Evolutionary conservation across 2,329 filamentous ascomycete species (phyloP).

Genomic region (Fusarium transvaalense): DNA sequence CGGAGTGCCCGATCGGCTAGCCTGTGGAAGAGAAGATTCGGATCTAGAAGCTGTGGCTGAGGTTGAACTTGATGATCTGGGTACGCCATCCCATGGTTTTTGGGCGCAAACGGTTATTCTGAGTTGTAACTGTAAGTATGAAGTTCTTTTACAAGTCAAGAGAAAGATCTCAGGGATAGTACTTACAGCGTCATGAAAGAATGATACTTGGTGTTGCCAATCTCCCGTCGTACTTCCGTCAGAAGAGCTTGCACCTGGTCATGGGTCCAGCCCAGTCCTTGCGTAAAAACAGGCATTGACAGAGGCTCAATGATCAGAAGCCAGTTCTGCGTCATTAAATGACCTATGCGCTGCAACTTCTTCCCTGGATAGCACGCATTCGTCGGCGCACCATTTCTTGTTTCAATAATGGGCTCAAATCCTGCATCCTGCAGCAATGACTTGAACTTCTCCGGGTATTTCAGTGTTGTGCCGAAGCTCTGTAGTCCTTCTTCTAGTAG

Average conservation of each 20-base stretch:
- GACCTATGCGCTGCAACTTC: slow-evolving; percentile 41
- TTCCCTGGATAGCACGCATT: slow-evolving; percentile 46
- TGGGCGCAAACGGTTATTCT: slow-evolving; percentile 40
- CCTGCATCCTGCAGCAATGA: slow-evolving; percentile 31
- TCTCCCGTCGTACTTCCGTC: slow-evolving; percentile 36
- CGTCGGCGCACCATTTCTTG: slow-evolving; percentile 41
- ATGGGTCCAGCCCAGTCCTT: slow-evolving; percentile 37
- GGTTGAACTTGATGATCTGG: slow-evolving; percentile 22
- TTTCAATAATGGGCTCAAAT: slow-evolving; percentile 41
- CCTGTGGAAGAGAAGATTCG: slow-evolving; percentile 20
- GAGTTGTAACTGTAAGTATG: slow-evolving; percentile 4
- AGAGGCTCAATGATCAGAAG: slow-evolving; percentile 40
- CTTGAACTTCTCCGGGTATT: slow-evolving; percentile 35
- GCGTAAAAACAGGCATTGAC: slow-evolving; percentile 41
- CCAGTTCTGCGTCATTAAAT: slow-evolving; percentile 45
- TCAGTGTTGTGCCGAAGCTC: slow-evolving; percentile 32
- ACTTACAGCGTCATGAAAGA: slow-evolving; percentile 46
- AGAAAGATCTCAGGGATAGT: not conserved
- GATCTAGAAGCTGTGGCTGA: slow-evolving; percentile 31
- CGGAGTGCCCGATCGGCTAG: not conserved
- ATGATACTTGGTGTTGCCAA: slow-evolving; percentile 42
- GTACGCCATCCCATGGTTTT: slow-evolving; percentile 30
- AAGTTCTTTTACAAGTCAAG: fast-evolving
- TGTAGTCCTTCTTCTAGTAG: slow-evolving; percentile 39
- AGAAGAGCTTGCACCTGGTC: slow-evolving; percentile 38